Percentiles rank a stretch among this genome's conserved stretches.
phyloP scores from a whole-genome alignment of 805 yeast species.

The Ogataea neopini region DNA sequence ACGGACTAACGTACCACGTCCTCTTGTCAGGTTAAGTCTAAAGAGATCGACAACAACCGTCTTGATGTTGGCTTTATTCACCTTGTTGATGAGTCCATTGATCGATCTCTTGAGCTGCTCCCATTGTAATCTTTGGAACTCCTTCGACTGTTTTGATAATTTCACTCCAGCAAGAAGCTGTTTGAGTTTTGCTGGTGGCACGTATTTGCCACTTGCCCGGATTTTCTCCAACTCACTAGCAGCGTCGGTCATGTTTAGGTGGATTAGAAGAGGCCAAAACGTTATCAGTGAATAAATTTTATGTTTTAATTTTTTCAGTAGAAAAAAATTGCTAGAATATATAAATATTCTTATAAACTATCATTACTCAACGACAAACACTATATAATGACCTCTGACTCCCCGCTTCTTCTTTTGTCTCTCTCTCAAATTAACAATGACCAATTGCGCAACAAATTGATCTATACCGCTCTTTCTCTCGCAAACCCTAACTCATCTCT shows the following conservation, averaged over 20 bases:
- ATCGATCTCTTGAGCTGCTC: constrained; percentile 47
- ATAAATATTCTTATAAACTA: too few species aligned
- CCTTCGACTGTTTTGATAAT: constrained; percentile 30
- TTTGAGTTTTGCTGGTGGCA: constrained; percentile 54
- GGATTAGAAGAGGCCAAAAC: not conserved
- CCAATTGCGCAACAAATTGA: constrained; percentile 3
- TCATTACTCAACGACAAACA: not conserved
- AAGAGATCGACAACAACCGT: constrained; percentile 51
- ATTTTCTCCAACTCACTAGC: constrained; percentile 39
- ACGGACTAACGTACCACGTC: constrained; percentile 60
- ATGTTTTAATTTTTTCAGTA: not conserved
- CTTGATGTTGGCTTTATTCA: constrained; percentile 48
- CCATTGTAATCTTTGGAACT: constrained; percentile 60
- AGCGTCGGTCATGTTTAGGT: constrained; percentile 22
- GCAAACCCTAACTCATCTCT: not conserved
- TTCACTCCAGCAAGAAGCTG: constrained; percentile 37
- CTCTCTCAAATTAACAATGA: not conserved
- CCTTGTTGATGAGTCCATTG: constrained; percentile 48
- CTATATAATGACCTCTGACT: not conserved
- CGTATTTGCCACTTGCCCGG: constrained; percentile 47
- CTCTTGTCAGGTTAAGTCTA: constrained; percentile 57
- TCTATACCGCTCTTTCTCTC: constrained; percentile 1
- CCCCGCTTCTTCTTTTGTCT: constrained; percentile 2
- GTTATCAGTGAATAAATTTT: not conserved
- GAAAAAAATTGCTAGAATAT: too few species aligned